phyloP scores from a whole-genome alignment of 352 stramenopile genomes.

The Phytophthora pinifolia region DNA sequence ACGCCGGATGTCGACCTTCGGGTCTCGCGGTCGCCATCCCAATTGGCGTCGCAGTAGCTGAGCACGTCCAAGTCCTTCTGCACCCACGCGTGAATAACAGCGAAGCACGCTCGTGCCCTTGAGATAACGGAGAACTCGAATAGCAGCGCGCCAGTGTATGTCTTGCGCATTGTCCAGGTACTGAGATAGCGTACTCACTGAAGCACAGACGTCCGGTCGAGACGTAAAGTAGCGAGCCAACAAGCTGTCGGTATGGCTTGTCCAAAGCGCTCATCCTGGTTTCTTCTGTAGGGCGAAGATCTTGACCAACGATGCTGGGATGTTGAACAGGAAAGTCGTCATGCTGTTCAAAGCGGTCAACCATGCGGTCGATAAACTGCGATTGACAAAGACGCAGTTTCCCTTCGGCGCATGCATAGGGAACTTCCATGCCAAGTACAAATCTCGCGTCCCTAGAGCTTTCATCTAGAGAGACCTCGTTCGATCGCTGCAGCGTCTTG shows the following conservation, averaged over 20 bases:
- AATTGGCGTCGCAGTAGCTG: conserved; percentile 24
- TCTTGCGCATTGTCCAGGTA: conserved; percentile 15
- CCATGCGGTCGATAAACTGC: conserved; percentile 1
- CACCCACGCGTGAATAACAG: conserved; percentile 6
- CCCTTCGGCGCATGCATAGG: not conserved
- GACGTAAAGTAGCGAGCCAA: conserved; percentile 22
- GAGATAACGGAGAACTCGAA: conserved; percentile 21
- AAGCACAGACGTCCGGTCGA: conserved; percentile 16
- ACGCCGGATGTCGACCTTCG: conserved; percentile 24
- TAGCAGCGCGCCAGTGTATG: conserved; percentile 18
- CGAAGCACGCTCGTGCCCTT: conserved; percentile 6
- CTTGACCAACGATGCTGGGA: conserved; percentile 3
- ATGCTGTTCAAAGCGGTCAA: not conserved
- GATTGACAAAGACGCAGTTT: not conserved
- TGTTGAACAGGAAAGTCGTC: conserved; percentile 2
- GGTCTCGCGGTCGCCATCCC: conserved; percentile 14
- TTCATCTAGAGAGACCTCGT: conserved; percentile 6
- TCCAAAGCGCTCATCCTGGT: not conserved
- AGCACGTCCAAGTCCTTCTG: not conserved
- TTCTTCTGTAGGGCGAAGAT: not conserved
- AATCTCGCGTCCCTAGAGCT: conserved; percentile 7
- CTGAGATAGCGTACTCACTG: conserved; percentile 10
- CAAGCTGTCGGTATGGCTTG: conserved; percentile 1
- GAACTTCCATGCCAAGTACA: conserved; percentile 12
- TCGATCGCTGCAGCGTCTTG: not conserved